phyloP scores from a whole-genome alignment of 2,329 filamentous ascomycete genomes.

The Venturia nashicola region DNA sequence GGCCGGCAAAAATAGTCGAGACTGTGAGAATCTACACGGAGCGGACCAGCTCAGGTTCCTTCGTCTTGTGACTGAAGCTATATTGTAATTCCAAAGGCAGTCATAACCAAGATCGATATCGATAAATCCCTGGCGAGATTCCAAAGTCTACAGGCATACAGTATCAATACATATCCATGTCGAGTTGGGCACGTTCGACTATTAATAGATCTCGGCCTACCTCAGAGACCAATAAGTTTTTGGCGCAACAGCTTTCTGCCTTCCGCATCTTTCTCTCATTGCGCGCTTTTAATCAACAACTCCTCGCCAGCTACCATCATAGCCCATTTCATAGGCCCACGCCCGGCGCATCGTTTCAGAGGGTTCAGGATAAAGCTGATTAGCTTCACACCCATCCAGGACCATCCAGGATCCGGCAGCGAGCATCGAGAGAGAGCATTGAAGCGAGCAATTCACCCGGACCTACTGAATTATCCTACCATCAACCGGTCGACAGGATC shows the following conservation, averaged over 20 bases:
- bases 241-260: background rate
- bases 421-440: background rate
- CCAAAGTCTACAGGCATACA: too few relatives aligned
- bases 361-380: background rate
- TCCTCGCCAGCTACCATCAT: background rate
- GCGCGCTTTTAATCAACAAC: background rate
- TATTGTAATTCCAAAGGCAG: too few relatives aligned
- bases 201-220: background rate
- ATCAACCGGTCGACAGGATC: background rate
- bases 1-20: too few relatives aligned
- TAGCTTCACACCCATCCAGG: background rate
- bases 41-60: too few relatives aligned
- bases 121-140: too few relatives aligned
- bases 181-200: background rate
- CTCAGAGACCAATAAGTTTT: background rate
- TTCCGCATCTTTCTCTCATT: background rate
- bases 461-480: background rate
- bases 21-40: too few relatives aligned
- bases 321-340: background rate
- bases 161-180: too few relatives aligned
- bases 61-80: too few relatives aligned
- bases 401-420: background rate
- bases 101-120: too few relatives aligned
- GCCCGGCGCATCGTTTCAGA: background rate
- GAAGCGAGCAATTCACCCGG: background rate